A percentile compares a stretch with the other conserved stretches of the same genome.
phyloP scores from a whole-genome alignment of 2,329 filamentous ascomycete species.

The Sporothrix sp. region DNA sequence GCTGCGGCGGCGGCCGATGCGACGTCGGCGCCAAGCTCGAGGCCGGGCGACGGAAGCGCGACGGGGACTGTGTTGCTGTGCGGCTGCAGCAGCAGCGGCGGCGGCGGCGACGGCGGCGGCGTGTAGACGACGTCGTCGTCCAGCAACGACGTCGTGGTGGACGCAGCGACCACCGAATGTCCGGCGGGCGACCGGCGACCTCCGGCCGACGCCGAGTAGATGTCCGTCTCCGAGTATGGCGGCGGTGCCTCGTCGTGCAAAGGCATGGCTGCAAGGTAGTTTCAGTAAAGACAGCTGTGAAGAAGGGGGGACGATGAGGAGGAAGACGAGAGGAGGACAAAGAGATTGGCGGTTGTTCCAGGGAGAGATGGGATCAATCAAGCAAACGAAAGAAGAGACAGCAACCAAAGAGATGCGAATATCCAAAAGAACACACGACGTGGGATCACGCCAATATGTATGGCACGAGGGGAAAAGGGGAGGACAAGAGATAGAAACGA shows the following conservation, averaged over 20 bases:
- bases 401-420: too few species aligned
- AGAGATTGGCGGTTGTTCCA: too few species aligned
- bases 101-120: conserved; percentile 39
- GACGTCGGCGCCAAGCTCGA: background rate
- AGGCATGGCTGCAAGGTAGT: conserved; percentile 15
- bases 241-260: conserved; percentile 36
- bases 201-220: conserved; percentile 35
- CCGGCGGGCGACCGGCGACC: conserved; percentile 24
- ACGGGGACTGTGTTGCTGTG: background rate
- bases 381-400: too few species aligned
- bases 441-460: too few species aligned
- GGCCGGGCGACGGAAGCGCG: background rate
- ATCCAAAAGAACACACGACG: too few species aligned
- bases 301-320: background rate
- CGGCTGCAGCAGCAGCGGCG: conserved; percentile 18
- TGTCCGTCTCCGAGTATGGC: conserved; percentile 49
- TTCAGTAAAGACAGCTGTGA: background rate
- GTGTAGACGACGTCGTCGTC: conserved; percentile 39
- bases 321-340: too few species aligned
- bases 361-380: too few species aligned
- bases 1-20: conserved; percentile 25
- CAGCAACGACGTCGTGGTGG: background rate
- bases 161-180: background rate
- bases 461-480: too few species aligned
- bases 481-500: too few species aligned